Percentiles rank a stretch among this genome's conserved stretches.
phyloP scores from a whole-genome alignment of 2,329 filamentous ascomycete genomes.

The Arthroderma sp. region DNA sequence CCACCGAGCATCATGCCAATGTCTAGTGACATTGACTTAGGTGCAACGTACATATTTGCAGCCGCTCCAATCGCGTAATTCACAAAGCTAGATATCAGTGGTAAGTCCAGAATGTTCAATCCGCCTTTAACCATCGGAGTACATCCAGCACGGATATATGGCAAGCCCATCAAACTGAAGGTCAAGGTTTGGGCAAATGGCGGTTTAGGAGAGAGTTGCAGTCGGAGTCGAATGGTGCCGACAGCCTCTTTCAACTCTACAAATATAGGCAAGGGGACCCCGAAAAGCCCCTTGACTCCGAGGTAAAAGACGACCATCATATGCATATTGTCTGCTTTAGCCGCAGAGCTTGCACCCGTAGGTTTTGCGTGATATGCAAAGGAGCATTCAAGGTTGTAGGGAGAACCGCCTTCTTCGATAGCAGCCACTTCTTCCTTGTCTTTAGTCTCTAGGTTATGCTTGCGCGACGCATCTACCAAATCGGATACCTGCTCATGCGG shows the following conservation, averaged over 20 bases:
- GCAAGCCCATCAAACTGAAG: constrained; percentile 86
- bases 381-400: constrained; percentile 82
- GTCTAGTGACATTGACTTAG: constrained; percentile 86
- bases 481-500: constrained; percentile 71
- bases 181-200: constrained; percentile 87
- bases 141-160: constrained; percentile 78
- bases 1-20: constrained; percentile 81
- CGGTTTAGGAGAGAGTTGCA: constrained; percentile 78
- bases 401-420: constrained; percentile 79
- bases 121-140: constrained; percentile 85
- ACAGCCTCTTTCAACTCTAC: constrained; percentile 87
- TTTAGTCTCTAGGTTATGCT: constrained; percentile 65
- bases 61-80: constrained; percentile 87
- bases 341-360: constrained; percentile 53
- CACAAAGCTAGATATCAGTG: constrained; percentile 89
- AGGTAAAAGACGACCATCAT: constrained; percentile 94
- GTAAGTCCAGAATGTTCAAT: constrained; percentile 81
- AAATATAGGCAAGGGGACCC: constrained; percentile 74
- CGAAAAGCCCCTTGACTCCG: constrained; percentile 76
- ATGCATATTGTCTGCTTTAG: constrained; percentile 88
- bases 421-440: constrained; percentile 79
- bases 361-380: constrained; percentile 86
- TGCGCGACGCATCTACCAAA: constrained; percentile 66
- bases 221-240: constrained; percentile 66
- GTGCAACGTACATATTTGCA: constrained; percentile 81